Evolutionary conservation across 805 yeast species (phyloP), one percentile per base, ranked within the genome.

Genomic region (Ogataea paradorogensis): DNA sequence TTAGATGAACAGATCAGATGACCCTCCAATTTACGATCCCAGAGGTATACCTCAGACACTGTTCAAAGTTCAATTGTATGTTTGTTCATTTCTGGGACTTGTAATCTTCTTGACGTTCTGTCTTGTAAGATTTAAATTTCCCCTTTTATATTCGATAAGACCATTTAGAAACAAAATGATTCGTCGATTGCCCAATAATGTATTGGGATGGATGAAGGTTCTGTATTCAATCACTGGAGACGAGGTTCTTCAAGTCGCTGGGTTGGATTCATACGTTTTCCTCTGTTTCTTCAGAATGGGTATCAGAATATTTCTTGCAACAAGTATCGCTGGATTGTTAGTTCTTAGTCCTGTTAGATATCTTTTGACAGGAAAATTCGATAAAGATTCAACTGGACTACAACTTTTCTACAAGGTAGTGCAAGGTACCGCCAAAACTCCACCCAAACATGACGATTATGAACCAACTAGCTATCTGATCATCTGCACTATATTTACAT

Each of bases 261-360:
- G 82, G 0, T 56, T 77, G 16, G 82, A 77, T 55, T 76, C 81
- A 1, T 74, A 73, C 50, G 82, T 77, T 30, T 76, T 74, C 43
- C 58, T 77, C 8, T 71, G 76, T n/a, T 76, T 77, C 54, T 77
- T 77, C 62, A 71, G 71, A 44, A 73, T 77, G 80, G 66, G 75
- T 36, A 74, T 77, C 32, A 66, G 64, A 43, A 66, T 71, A 5
- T 59, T 78, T 32, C 53, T 66, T 3, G 57, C 66, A 2, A 64
- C 75, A 47, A 64, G 76, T 4, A 25, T 73, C 0, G 60, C 76
- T 23, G 79, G 82, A 9, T 35, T 76, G 11, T 52, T 66, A 13
- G 62, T 78, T 8, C 64, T 78, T 13, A 70, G 77, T 10, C 84
- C 84, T 0, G 59, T 78, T 3, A 47, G 83, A 38, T 77, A 74